Base-by-base conservation (phyloP, 2,329 filamentous ascomycete species). In the Furcasterigmium furcatum region DNA sequence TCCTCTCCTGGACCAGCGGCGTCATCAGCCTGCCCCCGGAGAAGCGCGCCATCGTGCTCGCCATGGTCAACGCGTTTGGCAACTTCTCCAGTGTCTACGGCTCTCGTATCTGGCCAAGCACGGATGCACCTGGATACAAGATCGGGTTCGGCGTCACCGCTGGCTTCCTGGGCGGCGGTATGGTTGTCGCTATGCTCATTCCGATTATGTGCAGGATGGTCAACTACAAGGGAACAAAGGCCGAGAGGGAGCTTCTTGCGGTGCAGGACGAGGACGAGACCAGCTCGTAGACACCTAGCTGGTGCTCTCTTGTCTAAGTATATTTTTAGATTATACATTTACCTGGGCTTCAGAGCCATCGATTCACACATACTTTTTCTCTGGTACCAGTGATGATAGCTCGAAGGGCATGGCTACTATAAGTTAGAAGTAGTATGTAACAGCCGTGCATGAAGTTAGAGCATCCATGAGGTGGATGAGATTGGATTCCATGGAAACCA, bases 51-150 rank as follows among this genome's bases (percentile, higher is more conserved):
- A 56, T 62, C 21, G 58, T 60, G n/a, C 50, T 62, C 19, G 58
- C 59, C 5, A 43, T 61, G n/a, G 58, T 61, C 42, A 62, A 62
- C 43, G 57, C 58, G 1, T 58, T 61, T 43, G 59, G 59, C 32
- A 61, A 62, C 49, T 56, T 60, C n/a, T 58, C 58, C 13, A 58
- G 56, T 22, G 57, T 62, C 13, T 62, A 62, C 39, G 58, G 59
- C 3, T 61, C 58, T 36, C 49, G 58, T 0, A 58, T 62, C 32
- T 61, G 59, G 59, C 59, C 58, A n/a, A 51, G 47, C 18, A 40
- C 39, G 4, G 57, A 63, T 21, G 42, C 45, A 5, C 60, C 60
- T 0, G 53, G 41, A 4, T 61, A 61, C 38, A 53, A 52, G 5
- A 46, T 59, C 12, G 57, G 59, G 0, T 63, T 63, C 29, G 59